Evolutionary conservation across 2,329 filamentous ascomycete species (phyloP), one percentile per base, ranked within the genome.

Genomic region (Monascus ruber): DNA sequence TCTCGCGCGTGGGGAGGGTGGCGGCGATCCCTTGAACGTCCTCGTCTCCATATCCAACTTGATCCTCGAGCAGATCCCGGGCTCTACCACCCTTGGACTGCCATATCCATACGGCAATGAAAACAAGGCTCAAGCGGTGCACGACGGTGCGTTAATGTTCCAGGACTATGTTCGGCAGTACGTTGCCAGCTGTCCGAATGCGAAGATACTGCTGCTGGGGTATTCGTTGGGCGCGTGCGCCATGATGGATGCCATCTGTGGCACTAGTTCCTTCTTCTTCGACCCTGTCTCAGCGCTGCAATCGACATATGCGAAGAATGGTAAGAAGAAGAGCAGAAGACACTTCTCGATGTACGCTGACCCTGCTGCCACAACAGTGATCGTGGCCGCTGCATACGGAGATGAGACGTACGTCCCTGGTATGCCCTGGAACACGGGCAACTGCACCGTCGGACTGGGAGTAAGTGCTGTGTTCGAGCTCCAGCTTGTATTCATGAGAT

Each of bases 171-270:
- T 53, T 24, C 36, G 40, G 29, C 37, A 49, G 10, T 51, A 52
- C 34, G 43, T 37, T 8, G 42, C 37, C 26, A 45, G 44, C 32
- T 52, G 50, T 10, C 50, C 50, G 4, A 17, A 46, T 1, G 42
- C 46, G 4, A 52, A 48, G 27, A 49, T 52, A 11, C 45, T 48
- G 26, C 31, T 51, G 8, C 35, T 47, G 28, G 50, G 50, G 24
- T 51, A 51, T 42, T 52, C 49, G 5, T 37, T 52, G 50, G 47
- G 49, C 10, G 49, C 47, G 6, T 40, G 51, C 6, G 36, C 46
- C 26, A 34, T 50, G 42, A 53, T 53, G 50, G 47, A 49, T 33
- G 48, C 43, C 6, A 34, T 53, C 10, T 53, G 50, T 27, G 50
- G 49, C 25, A 49, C 49, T 26, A 50, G 50, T 38, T 45, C 42